Conservation (phyloP, 768 basidiomycete species). For the Mycena metata region DNA sequence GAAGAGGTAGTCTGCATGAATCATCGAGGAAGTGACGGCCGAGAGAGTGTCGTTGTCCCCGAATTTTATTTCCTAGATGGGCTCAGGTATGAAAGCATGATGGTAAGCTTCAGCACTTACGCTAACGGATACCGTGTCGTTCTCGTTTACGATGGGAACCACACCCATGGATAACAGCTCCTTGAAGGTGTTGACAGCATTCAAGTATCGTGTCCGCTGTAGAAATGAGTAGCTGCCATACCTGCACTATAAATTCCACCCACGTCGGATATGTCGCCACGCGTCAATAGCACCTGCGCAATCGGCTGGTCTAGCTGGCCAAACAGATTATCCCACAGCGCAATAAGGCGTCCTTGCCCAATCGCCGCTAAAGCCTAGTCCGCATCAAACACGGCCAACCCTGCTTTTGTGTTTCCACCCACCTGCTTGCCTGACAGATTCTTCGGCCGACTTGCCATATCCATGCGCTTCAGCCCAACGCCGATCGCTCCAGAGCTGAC, state of each 20-base stretch:
- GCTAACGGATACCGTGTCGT: conserved; percentile 98
- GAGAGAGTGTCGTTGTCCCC: conserved; percentile 99
- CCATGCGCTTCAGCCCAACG: conserved; percentile 94
- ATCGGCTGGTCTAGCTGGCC: conserved; percentile 95
- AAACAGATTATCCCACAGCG: conserved; percentile 97
- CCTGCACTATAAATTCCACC: conserved; percentile 37
- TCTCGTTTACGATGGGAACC: conserved; percentile 98
- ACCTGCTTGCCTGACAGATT: conserved; percentile 93
- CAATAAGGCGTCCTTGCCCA: conserved; percentile 96
- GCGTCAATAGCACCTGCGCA: conserved; percentile 93
- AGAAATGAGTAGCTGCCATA: conserved; percentile 41
- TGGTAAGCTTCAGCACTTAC: conserved; percentile 61
- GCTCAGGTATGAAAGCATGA: neutral
- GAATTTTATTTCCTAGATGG: conserved; percentile 97
- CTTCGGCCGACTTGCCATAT: conserved; percentile 82
- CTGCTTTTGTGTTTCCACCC: conserved; percentile 41
- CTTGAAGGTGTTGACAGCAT: conserved; percentile 95
- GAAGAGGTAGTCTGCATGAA: conserved; percentile 97
- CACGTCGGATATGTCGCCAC: conserved; percentile 98
- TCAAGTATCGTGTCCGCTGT: conserved; percentile 94
- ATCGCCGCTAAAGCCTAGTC: conserved; percentile 94
- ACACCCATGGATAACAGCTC: conserved; percentile 95
- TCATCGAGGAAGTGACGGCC: conserved; percentile 97
- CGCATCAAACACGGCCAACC: neutral
- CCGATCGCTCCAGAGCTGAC: conserved; percentile 99